Percentiles rank a stretch among this genome's conserved stretches.
These are phyloP conservation scores for Hypoxylon sp. DNA, from an alignment of 2,329 filamentous ascomycete genomes.

Conservation along the genomic window DNA sequence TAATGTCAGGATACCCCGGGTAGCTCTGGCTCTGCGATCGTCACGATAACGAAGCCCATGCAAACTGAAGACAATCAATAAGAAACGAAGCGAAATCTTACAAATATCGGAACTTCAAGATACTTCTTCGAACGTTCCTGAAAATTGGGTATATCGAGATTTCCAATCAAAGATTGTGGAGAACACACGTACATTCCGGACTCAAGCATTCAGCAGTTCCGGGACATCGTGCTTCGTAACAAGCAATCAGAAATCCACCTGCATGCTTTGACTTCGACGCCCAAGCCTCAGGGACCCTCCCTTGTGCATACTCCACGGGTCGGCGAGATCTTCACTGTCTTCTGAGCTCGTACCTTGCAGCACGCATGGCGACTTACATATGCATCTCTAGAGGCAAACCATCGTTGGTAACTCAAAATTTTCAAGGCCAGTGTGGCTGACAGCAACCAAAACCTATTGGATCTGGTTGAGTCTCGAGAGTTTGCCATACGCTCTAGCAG, in stretches of 20 bases:
- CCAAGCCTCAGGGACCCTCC: conserved; percentile 29
- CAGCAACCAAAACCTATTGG: conserved; percentile 13
- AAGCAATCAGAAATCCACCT: conserved; percentile 19
- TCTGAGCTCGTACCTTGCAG: conserved; percentile 44
- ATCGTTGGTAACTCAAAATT: conserved; percentile 11
- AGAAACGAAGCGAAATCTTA: conserved; percentile 7
- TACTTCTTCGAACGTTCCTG: conserved; percentile 15
- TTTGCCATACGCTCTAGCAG: conserved; percentile 3
- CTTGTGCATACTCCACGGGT: conserved; percentile 24
- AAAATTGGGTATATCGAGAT: background rate
- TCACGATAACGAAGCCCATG: conserved; percentile 4
- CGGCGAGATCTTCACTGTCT: conserved; percentile 29
- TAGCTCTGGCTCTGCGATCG: conserved; percentile 1
- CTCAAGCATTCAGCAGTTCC: conserved; percentile 7
- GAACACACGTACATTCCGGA: background rate
- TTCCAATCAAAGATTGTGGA: background rate
- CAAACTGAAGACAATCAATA: conserved; percentile 5
- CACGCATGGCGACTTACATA: conserved; percentile 41
- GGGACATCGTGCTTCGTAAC: conserved; percentile 22
- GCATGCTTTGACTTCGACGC: conserved; percentile 27
- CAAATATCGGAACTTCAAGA: conserved; percentile 14
- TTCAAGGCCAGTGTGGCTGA: conserved; percentile 1
- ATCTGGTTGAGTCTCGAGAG: conserved; percentile 6
- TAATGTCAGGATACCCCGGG: conserved; percentile 14
- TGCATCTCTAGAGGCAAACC: conserved; percentile 30